A percentile compares a stretch with the other conserved stretches of the same genome.
Evolutionary conservation across 176 grass and related monocot genomes (phyloP).

Genomic region (Triticum dicoccoides): DNA sequence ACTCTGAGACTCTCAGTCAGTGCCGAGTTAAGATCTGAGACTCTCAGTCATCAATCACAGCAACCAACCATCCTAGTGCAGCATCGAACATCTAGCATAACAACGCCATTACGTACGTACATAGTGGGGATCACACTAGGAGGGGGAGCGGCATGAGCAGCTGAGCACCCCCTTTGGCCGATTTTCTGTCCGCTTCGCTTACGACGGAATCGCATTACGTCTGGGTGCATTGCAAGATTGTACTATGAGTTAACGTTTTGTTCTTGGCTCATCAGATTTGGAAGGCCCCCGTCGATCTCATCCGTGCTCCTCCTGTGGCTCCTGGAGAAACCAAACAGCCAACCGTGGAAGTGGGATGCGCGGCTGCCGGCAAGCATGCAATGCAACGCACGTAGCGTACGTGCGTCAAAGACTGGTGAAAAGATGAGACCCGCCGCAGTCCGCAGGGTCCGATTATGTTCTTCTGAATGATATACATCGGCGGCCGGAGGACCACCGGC

Average conservation of each 20-base stretch:
- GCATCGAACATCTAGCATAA: too few species aligned
- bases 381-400: background rate
- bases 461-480: background rate
- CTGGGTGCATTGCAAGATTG: background rate
- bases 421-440: background rate
- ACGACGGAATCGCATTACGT: background rate
- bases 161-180: background rate
- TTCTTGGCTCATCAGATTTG: slow-evolving; percentile 1
- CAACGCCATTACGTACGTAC: background rate
- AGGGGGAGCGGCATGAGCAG: background rate
- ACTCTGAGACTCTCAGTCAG: too few species aligned
- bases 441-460: background rate
- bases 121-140: background rate
- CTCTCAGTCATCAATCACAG: too few species aligned
- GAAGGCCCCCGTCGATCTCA: background rate
- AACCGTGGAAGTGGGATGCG: background rate
- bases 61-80: too few species aligned
- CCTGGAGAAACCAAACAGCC: background rate
- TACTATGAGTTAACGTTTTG: background rate
- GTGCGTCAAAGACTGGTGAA: background rate
- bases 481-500: slow-evolving; percentile 1
- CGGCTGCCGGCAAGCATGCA: background rate
- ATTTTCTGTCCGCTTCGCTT: background rate
- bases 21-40: too few species aligned
- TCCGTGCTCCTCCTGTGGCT: background rate